Percentiles rank a stretch among this genome's conserved stretches.
Evolutionary conservation across 1,284 basidiomycete species (phyloP).

Genomic region (Stereum hirsutum): DNA sequence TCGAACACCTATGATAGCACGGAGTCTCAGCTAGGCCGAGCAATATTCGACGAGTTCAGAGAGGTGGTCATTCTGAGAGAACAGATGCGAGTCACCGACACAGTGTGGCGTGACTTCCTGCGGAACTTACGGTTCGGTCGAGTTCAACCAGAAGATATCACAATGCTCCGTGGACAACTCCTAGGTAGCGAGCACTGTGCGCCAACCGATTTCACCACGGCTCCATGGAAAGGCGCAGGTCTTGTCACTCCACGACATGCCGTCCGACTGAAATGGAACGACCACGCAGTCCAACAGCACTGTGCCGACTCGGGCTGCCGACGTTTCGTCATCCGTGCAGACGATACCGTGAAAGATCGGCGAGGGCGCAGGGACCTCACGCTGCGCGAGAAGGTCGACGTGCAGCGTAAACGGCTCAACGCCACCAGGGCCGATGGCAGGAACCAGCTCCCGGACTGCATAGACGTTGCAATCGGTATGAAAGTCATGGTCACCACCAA

Average conservation of each 20-base stretch:
- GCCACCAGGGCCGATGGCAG: background rate
- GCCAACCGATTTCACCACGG: background rate
- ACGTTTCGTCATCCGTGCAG: conserved; percentile 14
- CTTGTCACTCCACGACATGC: conserved; percentile 26
- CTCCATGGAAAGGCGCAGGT: conserved; percentile 18
- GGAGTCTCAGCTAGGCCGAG: conserved; percentile 14
- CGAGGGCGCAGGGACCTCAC: conserved; percentile 9
- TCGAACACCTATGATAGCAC: background rate
- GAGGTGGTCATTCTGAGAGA: conserved; percentile 26
- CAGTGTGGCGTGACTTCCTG: conserved; percentile 24
- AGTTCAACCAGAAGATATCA: conserved; percentile 17
- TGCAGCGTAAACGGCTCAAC: conserved; percentile 1
- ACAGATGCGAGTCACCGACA: conserved; percentile 25
- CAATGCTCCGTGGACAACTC: conserved; percentile 18
- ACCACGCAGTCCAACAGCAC: conserved; percentile 13
- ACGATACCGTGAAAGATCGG: conserved; percentile 13
- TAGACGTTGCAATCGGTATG: conserved; percentile 3
- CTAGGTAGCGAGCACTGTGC: conserved; percentile 6
- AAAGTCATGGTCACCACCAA: background rate
- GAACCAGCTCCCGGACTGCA: conserved; percentile 3
- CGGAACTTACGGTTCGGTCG: conserved; percentile 18
- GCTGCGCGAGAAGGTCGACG: background rate
- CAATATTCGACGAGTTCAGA: conserved; percentile 25
- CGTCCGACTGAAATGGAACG: conserved; percentile 24
- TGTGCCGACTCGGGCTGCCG: conserved; percentile 4